Base-by-base conservation (phyloP, 2,329 filamentous ascomycete species). In the Apiospora malaysiana region DNA sequence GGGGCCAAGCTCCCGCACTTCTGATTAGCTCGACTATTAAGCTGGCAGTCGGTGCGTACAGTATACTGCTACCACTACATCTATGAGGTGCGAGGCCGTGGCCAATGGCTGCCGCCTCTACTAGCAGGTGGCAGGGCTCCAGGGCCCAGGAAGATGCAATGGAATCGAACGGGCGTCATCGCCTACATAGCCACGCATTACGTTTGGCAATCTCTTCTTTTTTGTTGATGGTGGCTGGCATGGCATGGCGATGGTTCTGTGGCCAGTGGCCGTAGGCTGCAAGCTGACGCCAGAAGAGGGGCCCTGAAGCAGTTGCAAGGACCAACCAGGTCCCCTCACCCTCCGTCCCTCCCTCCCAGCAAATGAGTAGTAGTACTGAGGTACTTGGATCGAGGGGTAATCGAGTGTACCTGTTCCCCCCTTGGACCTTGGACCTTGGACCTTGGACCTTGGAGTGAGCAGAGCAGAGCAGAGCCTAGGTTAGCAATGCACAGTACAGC, bases 281-380 rank as follows among this genome's bases (percentile, higher is more conserved):
- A 59, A 37, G 51, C 51, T 59, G 51, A 59, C 51, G 51, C 51
- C 51, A 59, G 51, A 59, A 59, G 51, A 59, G 51, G 51, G 51
- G 51, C 37, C 51, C 51, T n/a, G 27, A 37, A 59, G 27, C 27
- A 59, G 27, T 37, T 59, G 27, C 51, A 59, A 59, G 51, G 51
- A 59, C 51, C 51, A 59, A 59, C 51, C 51, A 59, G 27, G 49
- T 56, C 25, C 12, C 23, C 25, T 56, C 18, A 27, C 16, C 14
- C 14, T 59, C 49, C 25, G 14, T 56, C 25, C 14, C 51, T 25
- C 16, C 51, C 51, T 18, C 49, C 27, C 27, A 32, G 7, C 25
- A 27, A 56, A 56, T 32, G 25, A 21, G 25, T 56, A 56, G 49
- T 56, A 56, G 23, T 14, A 32, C 14, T 32, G 32, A 32, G 16